These are phyloP conservation scores for Symbiodinium pilosum DNA, from an alignment of 73 alveolate species.

Conservation along the genomic window DNA sequence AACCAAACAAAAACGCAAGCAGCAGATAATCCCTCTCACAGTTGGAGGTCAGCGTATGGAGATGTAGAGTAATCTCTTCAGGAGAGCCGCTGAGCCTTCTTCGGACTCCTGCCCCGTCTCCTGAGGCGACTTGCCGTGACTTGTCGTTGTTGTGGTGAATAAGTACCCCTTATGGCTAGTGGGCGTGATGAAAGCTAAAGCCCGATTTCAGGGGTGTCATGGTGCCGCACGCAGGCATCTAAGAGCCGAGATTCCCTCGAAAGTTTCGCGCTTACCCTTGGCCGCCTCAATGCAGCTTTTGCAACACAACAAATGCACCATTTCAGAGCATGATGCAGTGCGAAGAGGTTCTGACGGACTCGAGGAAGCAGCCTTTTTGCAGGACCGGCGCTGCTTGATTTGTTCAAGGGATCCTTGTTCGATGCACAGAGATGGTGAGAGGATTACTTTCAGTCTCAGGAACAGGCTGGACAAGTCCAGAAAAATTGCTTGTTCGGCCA, in stretches of 20 bases:
- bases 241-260: not conserved
- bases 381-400: too few species aligned
- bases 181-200: too few species aligned
- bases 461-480: not conserved
- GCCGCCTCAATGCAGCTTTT: not conserved
- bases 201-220: not conserved
- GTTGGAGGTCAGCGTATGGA: not conserved
- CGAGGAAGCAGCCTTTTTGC: not conserved
- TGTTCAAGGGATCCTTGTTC: too few species aligned
- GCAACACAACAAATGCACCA: not conserved
- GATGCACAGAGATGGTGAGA: too few species aligned
- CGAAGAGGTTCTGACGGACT: not conserved
- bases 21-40: too few species aligned
- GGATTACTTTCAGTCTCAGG: conserved; percentile 20
- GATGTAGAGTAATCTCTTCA: not conserved
- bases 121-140: too few species aligned
- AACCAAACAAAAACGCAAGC: too few species aligned
- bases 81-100: not conserved
- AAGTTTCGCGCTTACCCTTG: not conserved
- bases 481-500: too few species aligned
- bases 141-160: too few species aligned
- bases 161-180: too few species aligned
- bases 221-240: not conserved
- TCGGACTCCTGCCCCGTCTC: not conserved
- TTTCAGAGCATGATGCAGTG: too few species aligned